Base-by-base conservation (phyloP, 1,284 basidiomycete species). In the Cystobasidium pallidum region DNA sequence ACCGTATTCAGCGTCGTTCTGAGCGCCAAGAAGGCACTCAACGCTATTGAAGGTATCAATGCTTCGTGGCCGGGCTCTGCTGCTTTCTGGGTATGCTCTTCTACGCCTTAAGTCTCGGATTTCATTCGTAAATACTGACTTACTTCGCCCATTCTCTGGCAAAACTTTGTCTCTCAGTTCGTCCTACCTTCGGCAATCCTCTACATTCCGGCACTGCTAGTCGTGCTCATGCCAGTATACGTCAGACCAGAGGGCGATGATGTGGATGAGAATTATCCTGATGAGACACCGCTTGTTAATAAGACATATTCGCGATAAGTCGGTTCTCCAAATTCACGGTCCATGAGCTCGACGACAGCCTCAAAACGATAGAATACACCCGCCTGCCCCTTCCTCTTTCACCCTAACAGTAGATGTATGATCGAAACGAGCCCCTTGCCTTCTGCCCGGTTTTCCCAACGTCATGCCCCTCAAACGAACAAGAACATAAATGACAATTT, bases 101-200 rank as follows among this genome's bases (percentile, higher is more conserved):
- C 21, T 30, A 34, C 8, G 21, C 15, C 19, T 6, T 28, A 3
- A 24, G 19, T 8, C 36, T 34, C 30, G n/a, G n/a, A n/a, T 24
- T 19, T 55, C 26, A 21, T 3, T 34, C 34, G 7, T 32, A 28
- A 8, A 10, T 62, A 26, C 36, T 51, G 57, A 47, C 45, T 47
- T 39, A 24, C 43, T n/a, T 34, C 8, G 34, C 17, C 32, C 45
- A 39, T 45, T n/a, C n/a, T n/a, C n/a, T 45, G 39, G 32, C n/a
- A n/a, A 8, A 26, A 34, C n/a, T n/a, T n/a, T 4, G 28, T 21
- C 28, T 41, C 13, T 6, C 57, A 70, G 67, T 71, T 71, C 61
- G 45, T 71, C 32, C 61, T 71, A 39, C 68, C 68, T n/a, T 71
- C 59, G 21, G 45, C 51, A 24, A 71, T 71, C 68, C 47, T 71